A percentile compares a stretch with the other conserved stretches of the same genome.
Conservation (phyloP, 1,139 yeast genomes). For the Pichia sp. region DNA sequence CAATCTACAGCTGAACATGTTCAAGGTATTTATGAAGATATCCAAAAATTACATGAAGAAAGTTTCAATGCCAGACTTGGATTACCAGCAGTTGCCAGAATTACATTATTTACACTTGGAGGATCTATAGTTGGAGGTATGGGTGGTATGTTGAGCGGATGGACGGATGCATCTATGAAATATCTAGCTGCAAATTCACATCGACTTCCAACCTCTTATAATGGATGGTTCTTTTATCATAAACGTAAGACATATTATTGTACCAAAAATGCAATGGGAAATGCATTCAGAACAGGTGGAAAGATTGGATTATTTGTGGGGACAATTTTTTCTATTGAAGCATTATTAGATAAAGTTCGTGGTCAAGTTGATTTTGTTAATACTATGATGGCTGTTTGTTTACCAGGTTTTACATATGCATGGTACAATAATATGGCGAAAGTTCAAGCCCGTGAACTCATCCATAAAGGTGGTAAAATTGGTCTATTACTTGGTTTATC, state of each 20-base stretch:
- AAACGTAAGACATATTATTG: slow-evolving; percentile 78
- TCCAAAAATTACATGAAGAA: slow-evolving; percentile 15
- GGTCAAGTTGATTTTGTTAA: slow-evolving; percentile 55
- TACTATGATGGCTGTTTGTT: slow-evolving; percentile 51
- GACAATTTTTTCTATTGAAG: slow-evolving; percentile 56
- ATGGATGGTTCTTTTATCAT: slow-evolving; percentile 89
- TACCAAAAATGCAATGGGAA: slow-evolving; percentile 45
- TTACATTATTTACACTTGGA: slow-evolving; percentile 32
- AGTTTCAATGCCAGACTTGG: slow-evolving; percentile 33
- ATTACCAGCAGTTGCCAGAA: slow-evolving; percentile 35
- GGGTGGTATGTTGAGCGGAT: slow-evolving; percentile 61
- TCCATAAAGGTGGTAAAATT: slow-evolving; percentile 48
- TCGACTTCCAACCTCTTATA: slow-evolving; percentile 67
- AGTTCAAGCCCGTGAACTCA: slow-evolving; percentile 43
- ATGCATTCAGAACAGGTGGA: slow-evolving; percentile 39
- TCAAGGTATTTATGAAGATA: slow-evolving; percentile 13
- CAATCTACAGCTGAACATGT: slow-evolving; percentile 16
- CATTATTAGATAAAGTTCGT: slow-evolving; percentile 48
- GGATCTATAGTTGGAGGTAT: slow-evolving; percentile 53
- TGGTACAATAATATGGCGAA: slow-evolving; percentile 38
- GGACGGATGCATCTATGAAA: slow-evolving; percentile 47
- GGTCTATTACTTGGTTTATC: slow-evolving; percentile 58
- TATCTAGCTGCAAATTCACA: slow-evolving; percentile 81
- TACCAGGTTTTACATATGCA: slow-evolving; percentile 50
- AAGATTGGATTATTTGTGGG: slow-evolving; percentile 45